Evolutionary conservation across 179 eudicot genomes (phyloP).

Genomic region (Amaranthus tricolor): DNA sequence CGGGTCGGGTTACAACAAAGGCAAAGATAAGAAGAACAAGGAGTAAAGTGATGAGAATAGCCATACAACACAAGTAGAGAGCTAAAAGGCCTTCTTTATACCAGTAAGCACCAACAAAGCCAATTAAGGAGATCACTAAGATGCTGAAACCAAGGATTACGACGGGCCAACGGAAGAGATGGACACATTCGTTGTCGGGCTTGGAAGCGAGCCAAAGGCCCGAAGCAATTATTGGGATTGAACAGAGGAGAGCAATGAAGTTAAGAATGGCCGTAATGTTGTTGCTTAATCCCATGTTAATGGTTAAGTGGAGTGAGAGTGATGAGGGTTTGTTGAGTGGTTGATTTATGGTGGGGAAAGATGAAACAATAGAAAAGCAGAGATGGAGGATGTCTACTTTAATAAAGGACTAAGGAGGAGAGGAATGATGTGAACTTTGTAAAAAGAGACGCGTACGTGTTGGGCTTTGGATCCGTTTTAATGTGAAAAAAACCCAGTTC

Average conservation of each 20-base stretch:
- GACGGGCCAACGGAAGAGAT: conserved; percentile 78
- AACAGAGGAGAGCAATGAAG: conserved; percentile 73
- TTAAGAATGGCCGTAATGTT: conserved; percentile 80
- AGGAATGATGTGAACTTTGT: too few species aligned
- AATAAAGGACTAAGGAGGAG: too few species aligned
- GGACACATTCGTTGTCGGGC: conserved; percentile 88
- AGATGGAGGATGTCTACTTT: too few species aligned
- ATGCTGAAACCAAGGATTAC: conserved; percentile 58
- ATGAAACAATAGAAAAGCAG: too few species aligned
- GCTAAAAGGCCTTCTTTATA: conserved; percentile 71
- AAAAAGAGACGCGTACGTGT: too few species aligned
- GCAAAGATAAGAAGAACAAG: conserved; percentile 72
- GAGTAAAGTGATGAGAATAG: conserved; percentile 54
- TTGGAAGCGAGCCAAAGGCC: conserved; percentile 91
- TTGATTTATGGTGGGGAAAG: neutral
- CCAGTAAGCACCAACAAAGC: conserved; percentile 85
- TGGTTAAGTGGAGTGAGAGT: neutral
- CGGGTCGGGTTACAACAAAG: conserved; percentile 72
- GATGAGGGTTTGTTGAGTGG: neutral
- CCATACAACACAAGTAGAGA: conserved; percentile 73
- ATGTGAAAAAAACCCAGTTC: too few species aligned
- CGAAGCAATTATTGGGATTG: conserved; percentile 81
- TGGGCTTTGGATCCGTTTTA: too few species aligned
- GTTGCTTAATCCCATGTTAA: conserved; percentile 73
- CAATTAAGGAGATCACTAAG: conserved; percentile 59